A percentile compares a stretch with the other conserved stretches of the same genome.
These are phyloP conservation scores for Trichophyton rubrum DNA, from an alignment of 2,329 filamentous ascomycete species.

Conservation along the genomic window DNA sequence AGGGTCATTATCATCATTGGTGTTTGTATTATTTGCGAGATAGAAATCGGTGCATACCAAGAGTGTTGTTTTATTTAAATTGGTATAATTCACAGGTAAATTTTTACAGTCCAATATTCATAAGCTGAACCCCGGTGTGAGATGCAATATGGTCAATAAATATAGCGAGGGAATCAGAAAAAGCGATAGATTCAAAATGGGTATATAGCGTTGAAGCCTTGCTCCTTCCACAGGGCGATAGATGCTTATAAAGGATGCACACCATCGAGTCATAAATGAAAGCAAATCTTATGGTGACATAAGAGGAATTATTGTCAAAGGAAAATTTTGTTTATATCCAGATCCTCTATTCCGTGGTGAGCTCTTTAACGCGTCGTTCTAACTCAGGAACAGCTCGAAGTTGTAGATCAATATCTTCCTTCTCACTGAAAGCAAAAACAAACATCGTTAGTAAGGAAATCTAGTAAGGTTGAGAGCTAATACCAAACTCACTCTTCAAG, in stretches of 20 bases:
- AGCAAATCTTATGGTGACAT: not conserved
- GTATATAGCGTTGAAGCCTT: not conserved
- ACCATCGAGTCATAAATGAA: no score
- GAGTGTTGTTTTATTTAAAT: not conserved
- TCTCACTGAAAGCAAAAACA: constrained; percentile 48
- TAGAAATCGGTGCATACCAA: not conserved
- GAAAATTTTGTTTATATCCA: not conserved
- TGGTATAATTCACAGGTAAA: not conserved
- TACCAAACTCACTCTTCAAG: constrained; percentile 59
- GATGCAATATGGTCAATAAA: not conserved
- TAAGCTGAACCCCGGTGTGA: not conserved
- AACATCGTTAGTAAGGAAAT: constrained; percentile 11
- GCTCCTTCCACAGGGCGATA: not conserved
- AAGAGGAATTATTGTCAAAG: not conserved
- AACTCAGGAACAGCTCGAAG: constrained; percentile 78
- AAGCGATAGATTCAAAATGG: not conserved
- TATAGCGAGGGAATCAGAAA: not conserved
- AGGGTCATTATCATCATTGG: not conserved
- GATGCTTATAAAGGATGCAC: not conserved
- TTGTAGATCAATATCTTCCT: constrained; percentile 79
- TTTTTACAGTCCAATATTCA: not conserved
- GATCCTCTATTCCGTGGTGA: constrained; percentile 41
- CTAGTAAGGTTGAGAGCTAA: not conserved
- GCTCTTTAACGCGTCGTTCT: constrained; percentile 69
- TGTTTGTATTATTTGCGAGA: no score